Evolutionary conservation across 1,284 basidiomycete genomes (phyloP), one percentile per base, ranked within the genome.

Genomic region (Anthracocystis setariae): DNA sequence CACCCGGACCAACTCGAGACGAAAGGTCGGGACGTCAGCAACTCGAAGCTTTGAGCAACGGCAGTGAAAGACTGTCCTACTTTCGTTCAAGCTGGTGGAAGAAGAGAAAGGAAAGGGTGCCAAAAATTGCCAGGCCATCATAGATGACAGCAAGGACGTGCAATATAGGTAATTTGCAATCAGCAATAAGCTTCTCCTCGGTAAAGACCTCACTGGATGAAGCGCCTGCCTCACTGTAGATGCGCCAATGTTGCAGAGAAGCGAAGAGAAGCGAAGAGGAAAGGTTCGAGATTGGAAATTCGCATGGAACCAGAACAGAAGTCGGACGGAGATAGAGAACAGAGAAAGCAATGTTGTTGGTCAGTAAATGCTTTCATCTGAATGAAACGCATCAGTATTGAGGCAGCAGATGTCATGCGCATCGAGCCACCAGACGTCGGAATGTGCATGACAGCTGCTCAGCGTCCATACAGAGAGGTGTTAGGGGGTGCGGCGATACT

Each of bases 81-180:
- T 37, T 45, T 23, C 29, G 29, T 29, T 32, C 38, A 27, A 33
- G 13, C 49, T 33, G 54, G 58, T 25, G 64, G 58, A 56, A 67
- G 64, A 67, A 60, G 64, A 40, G 33, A 57, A 42, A n/a, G 45
- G 18, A 53, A 61, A 35, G 64, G 58, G 64, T 67, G 64, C 60
- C 72, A 78, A 78, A 78, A 78, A 78, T 78, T 78, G 76, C 74
- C 70, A 76, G 63, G 56, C 56, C 47, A 61, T 76, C 74, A 70
- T 73, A 46, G 69, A 69, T 65, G 61, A 74, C 74, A 72, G 66
- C 55, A 73, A 73, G 75, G 74, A 78, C 76, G 76, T 61, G 65
- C 61, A 71, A 71, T 74, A 74, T 78, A 73, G 73, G 73, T 78
- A 73, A 74, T 78, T 78, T 78, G 76, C 76, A 76, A 78, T 78